Conservation (phyloP, 148 eudicot species). For the Heliosperma pusillum region DNA sequence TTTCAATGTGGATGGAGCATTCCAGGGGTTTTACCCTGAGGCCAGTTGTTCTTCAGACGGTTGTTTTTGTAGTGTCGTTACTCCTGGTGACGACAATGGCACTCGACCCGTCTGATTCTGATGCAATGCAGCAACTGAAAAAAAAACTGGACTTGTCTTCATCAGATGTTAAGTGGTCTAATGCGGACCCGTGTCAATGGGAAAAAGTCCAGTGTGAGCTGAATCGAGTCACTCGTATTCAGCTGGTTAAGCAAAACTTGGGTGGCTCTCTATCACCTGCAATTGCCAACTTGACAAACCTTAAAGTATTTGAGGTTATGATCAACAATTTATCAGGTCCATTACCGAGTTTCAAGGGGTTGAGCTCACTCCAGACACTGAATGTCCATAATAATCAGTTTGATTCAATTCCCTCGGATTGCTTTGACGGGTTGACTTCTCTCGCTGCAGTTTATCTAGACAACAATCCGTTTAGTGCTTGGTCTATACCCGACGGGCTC, state of each 20-base stretch:
- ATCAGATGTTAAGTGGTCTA: constrained; percentile 46
- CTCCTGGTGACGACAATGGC: neutral
- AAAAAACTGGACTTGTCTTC: constrained; percentile 40
- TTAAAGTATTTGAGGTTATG: constrained; percentile 53
- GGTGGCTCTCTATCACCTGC: constrained; percentile 46
- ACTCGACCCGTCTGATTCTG: constrained; percentile 42
- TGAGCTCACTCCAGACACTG: constrained; percentile 42
- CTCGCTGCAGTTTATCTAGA: constrained; percentile 55
- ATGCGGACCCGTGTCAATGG: constrained; percentile 64
- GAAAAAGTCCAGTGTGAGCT: constrained; percentile 36
- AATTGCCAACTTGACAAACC: constrained; percentile 42
- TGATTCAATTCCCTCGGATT: constrained; percentile 45
- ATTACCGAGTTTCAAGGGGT: constrained; percentile 61
- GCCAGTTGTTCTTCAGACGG: constrained; percentile 12
- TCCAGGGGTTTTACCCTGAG: constrained; percentile 22
- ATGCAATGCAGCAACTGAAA: constrained; percentile 54
- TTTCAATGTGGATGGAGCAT: constrained; percentile 24
- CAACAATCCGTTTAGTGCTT: constrained; percentile 44
- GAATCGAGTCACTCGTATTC: constrained; percentile 57
- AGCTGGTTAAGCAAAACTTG: constrained; percentile 36
- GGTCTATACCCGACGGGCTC: constrained; percentile 60
- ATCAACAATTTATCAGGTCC: constrained; percentile 44
- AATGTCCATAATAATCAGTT: constrained; percentile 47
- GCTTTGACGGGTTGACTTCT: constrained; percentile 47
- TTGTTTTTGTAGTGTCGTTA: constrained; percentile 14